Conservation (phyloP, 2,329 filamentous ascomycete genomes). For the Aspergillus phoenicis region DNA sequence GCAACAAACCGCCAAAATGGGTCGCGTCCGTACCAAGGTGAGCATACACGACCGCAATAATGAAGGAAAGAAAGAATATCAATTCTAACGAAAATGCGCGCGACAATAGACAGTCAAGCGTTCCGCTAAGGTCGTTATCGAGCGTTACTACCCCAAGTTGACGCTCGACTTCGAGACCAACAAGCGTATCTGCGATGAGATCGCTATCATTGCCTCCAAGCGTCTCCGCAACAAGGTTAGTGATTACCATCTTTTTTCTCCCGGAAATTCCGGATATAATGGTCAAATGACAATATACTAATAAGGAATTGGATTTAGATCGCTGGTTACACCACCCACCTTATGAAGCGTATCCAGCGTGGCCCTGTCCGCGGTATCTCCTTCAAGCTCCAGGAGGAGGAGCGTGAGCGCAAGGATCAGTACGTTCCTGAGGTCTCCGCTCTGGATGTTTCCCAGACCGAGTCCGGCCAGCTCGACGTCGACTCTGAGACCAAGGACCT, state of each 20-base stretch:
- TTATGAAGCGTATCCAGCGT: constrained; percentile 99
- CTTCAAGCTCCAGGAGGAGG: constrained; percentile 99
- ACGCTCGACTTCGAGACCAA: constrained; percentile 99
- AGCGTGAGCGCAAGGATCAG: constrained; percentile 99
- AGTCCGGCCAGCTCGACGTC: constrained; percentile 91
- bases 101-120: constrained; percentile 67
- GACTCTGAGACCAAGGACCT: constrained; percentile 98
- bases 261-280: background rate
- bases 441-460: constrained; percentile 92
- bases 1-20: constrained; percentile 49
- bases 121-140: constrained; percentile 99
- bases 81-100: constrained; percentile 4
- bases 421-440: constrained; percentile 99
- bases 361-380: constrained; percentile 99
- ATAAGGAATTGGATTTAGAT: constrained; percentile 58
- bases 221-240: constrained; percentile 96
- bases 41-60: constrained; percentile 11
- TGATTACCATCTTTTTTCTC: background rate
- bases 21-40: constrained; percentile 53
- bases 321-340: constrained; percentile 95
- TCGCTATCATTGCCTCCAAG: constrained; percentile 99
- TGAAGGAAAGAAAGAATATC: background rate
- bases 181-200: constrained; percentile 99
- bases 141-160: constrained; percentile 96
- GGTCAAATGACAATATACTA: background rate